Conservation (phyloP, 2,329 filamentous ascomycete genomes). For the Cryphonectria nitschkei region DNA sequence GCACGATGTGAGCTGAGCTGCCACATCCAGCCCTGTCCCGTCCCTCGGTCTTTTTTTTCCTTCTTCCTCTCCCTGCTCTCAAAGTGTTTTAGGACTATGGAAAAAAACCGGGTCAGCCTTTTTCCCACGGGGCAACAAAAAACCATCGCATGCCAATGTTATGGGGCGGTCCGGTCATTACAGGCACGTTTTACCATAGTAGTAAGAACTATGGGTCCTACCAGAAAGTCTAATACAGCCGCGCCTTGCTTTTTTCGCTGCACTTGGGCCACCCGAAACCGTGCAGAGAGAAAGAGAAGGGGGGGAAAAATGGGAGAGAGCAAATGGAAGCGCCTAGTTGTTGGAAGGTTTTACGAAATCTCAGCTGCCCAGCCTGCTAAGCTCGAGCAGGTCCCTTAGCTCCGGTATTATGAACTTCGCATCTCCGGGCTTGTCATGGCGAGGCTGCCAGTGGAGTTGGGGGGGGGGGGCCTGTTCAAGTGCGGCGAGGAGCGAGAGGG, state of each 20-base stretch:
- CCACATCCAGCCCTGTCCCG: not conserved
- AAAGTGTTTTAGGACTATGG: not conserved
- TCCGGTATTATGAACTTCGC: not conserved
- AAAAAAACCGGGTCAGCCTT: not conserved
- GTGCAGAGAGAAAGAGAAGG: not conserved
- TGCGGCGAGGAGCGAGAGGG: not conserved
- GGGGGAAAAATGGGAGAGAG: not conserved
- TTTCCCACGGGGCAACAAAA: not conserved
- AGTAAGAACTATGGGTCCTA: not conserved
- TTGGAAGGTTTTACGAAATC: not conserved
- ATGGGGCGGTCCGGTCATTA: too few relatives aligned
- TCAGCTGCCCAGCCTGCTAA: not conserved
- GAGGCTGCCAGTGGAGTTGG: not conserved
- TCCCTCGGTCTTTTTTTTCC: not conserved
- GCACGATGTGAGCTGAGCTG: slow-evolving; percentile 8
- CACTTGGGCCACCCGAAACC: not conserved
- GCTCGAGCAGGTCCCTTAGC: not conserved
- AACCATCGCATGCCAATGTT: too few relatives aligned
- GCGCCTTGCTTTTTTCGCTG: not conserved
- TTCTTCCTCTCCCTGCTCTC: too few relatives aligned
- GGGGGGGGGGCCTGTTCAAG: too few relatives aligned
- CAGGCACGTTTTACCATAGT: not conserved
- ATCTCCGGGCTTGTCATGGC: not conserved
- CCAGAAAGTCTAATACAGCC: not conserved
- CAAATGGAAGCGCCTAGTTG: not conserved